Evolutionary conservation across 2,329 filamentous ascomycete genomes (phyloP), one percentile per base, ranked within the genome.

Genomic region (Cladorrhinum sp.): DNA sequence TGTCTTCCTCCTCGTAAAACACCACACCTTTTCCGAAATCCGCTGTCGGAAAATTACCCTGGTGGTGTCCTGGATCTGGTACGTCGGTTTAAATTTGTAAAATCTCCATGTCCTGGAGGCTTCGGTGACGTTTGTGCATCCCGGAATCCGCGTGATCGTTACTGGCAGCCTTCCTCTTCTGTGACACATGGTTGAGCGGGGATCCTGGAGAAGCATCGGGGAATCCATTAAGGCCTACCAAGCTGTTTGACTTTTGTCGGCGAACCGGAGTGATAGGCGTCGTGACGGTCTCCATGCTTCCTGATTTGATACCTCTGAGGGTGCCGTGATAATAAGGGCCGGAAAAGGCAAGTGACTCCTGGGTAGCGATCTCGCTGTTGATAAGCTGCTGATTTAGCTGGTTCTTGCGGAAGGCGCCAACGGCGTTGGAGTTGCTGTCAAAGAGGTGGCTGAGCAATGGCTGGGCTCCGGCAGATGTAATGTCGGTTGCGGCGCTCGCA

Each of bases 391-490:
- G 81, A 70, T 85, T 84, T 78, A 79, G 85, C 71, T 84, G 86
- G 72, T 84, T 87, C 65, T 79, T 85, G 59, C 90, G 90, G 79
- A 95, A 96, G 1, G 90, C 89, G 38, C 89, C 89, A 36, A 95
- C 90, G 13, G 88, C 85, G 59, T 87, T 84, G 8, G 81, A 75
- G 61, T 85, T 84, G 65, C 85, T 84, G 68, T 89, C 86, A 41
- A 92, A 85, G n/a, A n/a, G n/a, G 66, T 89, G 87, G 57, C 81
- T 81, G n/a, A 89, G 76, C 58, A 88, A 80, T 24, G 81, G 79
- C 62, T 85, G 77, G 22, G 75, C 65, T 12, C 66, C 65, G 10
- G 75, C 71, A 8, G 78, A 71, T 38, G 79, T 76, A 18, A 73
- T 72, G 64, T 85, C 79, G 68, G 78, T 79, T 27, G 75, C 74